These are phyloP conservation scores for Vitellaria paradoxa DNA, from an alignment of 179 eudicot genomes.

Conservation along the genomic window DNA sequence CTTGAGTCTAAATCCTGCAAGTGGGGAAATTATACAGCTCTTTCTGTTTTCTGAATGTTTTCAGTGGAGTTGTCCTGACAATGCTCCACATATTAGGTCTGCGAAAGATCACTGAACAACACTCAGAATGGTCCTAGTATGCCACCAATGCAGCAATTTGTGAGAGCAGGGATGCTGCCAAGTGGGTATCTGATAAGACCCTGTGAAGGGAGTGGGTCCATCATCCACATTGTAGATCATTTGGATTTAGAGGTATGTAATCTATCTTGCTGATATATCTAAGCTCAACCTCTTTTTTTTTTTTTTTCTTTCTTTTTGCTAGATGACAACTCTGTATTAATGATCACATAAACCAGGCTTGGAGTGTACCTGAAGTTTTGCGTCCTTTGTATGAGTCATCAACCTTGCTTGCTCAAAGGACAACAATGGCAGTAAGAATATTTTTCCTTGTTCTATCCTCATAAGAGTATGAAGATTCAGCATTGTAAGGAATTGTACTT, in stretches of 20 bases:
- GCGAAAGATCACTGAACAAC: conserved; percentile 71
- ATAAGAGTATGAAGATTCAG: background rate
- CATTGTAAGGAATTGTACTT: background rate
- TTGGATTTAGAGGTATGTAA: conserved; percentile 60
- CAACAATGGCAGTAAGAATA: conserved; percentile 73
- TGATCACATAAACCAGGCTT: conserved; percentile 44
- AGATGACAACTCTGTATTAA: conserved; percentile 11
- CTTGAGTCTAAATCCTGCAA: background rate
- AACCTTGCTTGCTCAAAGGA: conserved; percentile 76
- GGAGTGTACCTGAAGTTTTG: conserved; percentile 95
- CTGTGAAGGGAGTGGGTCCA: conserved; percentile 81
- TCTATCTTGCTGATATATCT: too few species aligned
- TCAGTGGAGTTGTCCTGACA: background rate
- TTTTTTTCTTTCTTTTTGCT: background rate
- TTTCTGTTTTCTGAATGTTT: conserved; percentile 13
- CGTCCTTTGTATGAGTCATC: conserved; percentile 92
- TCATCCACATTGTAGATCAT: conserved; percentile 73
- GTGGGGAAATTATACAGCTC: too few species aligned
- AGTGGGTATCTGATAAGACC: conserved; percentile 79
- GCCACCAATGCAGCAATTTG: conserved; percentile 71
- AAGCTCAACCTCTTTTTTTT: background rate
- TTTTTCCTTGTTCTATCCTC: background rate
- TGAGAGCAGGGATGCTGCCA: conserved; percentile 69
- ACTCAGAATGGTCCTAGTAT: conserved; percentile 80
- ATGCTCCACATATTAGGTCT: conserved; percentile 36